Evolutionary conservation across 805 yeast genomes (phyloP).

Genomic region (Starmerella riodocensis): DNA sequence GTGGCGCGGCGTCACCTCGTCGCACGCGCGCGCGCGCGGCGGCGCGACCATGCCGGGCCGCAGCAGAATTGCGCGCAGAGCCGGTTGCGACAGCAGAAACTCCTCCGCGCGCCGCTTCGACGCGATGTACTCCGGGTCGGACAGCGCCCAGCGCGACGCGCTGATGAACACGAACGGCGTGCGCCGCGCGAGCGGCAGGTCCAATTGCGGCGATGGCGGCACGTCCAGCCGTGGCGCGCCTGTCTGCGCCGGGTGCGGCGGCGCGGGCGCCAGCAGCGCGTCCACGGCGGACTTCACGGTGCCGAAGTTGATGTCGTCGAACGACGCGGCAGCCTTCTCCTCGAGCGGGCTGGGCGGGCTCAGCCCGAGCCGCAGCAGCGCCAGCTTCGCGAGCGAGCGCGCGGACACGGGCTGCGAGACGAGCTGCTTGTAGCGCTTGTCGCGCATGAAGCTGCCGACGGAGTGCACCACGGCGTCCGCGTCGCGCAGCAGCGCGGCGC

Average conservation of each 20-base stretch:
- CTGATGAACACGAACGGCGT: constrained; percentile 57
- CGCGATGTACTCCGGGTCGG: constrained; percentile 57
- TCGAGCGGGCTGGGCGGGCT: constrained; percentile 16
- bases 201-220: background rate
- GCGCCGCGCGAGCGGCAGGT: constrained; percentile 7
- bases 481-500: constrained; percentile 34
- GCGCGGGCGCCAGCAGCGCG: background rate
- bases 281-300: constrained; percentile 6
- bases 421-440: constrained; percentile 48
- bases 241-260: background rate
- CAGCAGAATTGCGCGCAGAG: constrained; percentile 47
- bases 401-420: constrained; percentile 16
- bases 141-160: constrained; percentile 55
- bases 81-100: constrained; percentile 31
- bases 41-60: constrained; percentile 61
- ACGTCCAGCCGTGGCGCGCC: background rate
- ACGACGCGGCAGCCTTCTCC: constrained; percentile 7
- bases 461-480: constrained; percentile 68
- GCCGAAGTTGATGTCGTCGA: constrained; percentile 8
- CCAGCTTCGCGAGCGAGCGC: constrained; percentile 8
- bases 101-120: constrained; percentile 70
- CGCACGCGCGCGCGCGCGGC: constrained; percentile 13
- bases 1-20: constrained; percentile 27
- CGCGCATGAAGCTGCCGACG: constrained; percentile 62
- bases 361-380: constrained; percentile 24